Conservation (phyloP, 2,329 filamentous ascomycete species). For the Atkinsonella hypoxylon region DNA sequence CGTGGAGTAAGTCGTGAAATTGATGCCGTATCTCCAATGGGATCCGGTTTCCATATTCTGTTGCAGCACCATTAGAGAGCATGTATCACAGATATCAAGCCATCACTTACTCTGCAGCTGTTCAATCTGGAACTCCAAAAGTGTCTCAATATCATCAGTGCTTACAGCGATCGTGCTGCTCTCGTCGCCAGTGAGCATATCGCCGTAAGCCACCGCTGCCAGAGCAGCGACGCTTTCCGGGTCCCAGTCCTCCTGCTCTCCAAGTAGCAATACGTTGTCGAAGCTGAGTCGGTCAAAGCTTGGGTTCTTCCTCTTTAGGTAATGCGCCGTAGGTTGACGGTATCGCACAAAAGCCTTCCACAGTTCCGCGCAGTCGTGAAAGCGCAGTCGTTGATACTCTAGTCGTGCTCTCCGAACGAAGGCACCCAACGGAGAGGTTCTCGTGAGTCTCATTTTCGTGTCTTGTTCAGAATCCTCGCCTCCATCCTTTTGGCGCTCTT, state of each 20-base stretch:
- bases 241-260: slow-evolving; percentile 38
- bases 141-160: slow-evolving; percentile 64
- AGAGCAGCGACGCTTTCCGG: slow-evolving; percentile 30
- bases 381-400: slow-evolving; percentile 70
- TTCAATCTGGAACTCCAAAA: slow-evolving; percentile 81
- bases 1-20: slow-evolving; percentile 55
- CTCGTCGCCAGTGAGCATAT: slow-evolving; percentile 34
- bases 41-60: slow-evolving; percentile 66
- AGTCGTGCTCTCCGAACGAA: slow-evolving; percentile 68
- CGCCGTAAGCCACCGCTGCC: slow-evolving; percentile 38
- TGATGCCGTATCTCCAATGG: slow-evolving; percentile 61
- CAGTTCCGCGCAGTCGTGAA: slow-evolving; percentile 63
- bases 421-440: slow-evolving; percentile 66
- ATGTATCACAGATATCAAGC: neutral
- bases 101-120: slow-evolving; percentile 61
- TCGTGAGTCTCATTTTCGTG: slow-evolving; percentile 48
- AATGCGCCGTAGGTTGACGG: slow-evolving; percentile 58
- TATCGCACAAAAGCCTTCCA: slow-evolving; percentile 80
- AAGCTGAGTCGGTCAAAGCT: slow-evolving; percentile 45
- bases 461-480: slow-evolving; percentile 31
- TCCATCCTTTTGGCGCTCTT: slow-evolving; percentile 43
- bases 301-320: slow-evolving; percentile 51
- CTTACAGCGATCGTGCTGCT: slow-evolving; percentile 43
- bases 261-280: slow-evolving; percentile 40
- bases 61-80: neutral